A percentile compares a stretch with the other conserved stretches of the same genome.
phyloP scores from a whole-genome alignment of 2,329 filamentous ascomycete species.

The Penicillium janthinellum region DNA sequence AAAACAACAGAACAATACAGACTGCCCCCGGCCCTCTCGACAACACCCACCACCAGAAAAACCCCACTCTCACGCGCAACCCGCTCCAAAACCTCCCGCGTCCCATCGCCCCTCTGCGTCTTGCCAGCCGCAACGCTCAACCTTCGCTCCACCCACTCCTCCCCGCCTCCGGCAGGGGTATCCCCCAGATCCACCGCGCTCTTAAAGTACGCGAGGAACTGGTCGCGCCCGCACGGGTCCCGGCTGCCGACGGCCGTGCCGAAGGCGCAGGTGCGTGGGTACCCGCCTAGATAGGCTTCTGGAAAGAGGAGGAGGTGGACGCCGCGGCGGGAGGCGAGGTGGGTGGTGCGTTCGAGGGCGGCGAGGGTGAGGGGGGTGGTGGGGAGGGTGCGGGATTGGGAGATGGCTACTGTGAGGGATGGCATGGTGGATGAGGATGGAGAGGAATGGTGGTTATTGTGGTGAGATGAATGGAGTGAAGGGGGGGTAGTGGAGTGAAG shows the following conservation, averaged over 20 bases:
- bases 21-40: constrained; percentile 78
- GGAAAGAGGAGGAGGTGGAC: constrained; percentile 80
- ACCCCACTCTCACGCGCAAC: constrained; percentile 76
- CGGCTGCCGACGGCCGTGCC: constrained; percentile 73
- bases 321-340: constrained; percentile 59
- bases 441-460: background rate
- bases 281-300: constrained; percentile 88
- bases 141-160: constrained; percentile 67
- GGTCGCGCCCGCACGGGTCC: constrained; percentile 71
- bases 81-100: constrained; percentile 75
- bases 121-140: constrained; percentile 55
- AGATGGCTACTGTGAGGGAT: constrained; percentile 47
- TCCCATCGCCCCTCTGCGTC: constrained; percentile 68
- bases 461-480: too few species aligned
- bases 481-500: too few species aligned
- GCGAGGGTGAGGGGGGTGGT: constrained; percentile 60
- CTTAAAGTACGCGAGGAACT: constrained; percentile 79
- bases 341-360: constrained; percentile 65
- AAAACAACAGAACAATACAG: constrained; percentile 83
- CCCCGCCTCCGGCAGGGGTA: constrained; percentile 67
- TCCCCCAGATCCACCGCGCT: constrained; percentile 81
- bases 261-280: constrained; percentile 82
- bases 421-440: constrained; percentile 34
- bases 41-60: constrained; percentile 77
- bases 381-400: constrained; percentile 48